Evolutionary conservation across 1,139 yeast genomes (phyloP).

Genomic region (Yamadazyma epiphylla): DNA sequence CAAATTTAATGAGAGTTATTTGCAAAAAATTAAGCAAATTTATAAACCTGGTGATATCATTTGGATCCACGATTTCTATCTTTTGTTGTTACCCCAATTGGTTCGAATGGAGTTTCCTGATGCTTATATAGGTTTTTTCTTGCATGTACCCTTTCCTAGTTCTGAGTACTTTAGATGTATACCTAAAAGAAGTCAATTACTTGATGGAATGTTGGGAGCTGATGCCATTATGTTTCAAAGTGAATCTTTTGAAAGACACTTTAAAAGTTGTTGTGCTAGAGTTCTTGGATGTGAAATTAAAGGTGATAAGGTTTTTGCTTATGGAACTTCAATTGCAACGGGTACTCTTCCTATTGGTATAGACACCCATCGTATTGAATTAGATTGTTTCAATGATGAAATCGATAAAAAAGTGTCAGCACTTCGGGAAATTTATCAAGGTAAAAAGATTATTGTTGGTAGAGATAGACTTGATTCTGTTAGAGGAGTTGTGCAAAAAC

Average conservation of each 20-base stretch:
- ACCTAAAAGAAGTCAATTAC: constrained; percentile 73
- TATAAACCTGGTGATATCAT: constrained; percentile 90
- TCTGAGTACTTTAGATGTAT: constrained; percentile 91
- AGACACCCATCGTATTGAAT: constrained; percentile 61
- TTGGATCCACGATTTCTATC: constrained; percentile 93
- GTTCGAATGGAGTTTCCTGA: constrained; percentile 78
- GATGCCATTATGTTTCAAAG: constrained; percentile 85
- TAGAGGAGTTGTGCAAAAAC: constrained; percentile 77
- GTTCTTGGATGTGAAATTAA: constrained; percentile 69
- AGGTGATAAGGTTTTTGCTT: constrained; percentile 59
- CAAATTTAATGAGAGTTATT: constrained; percentile 84
- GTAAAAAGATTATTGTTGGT: constrained; percentile 75
- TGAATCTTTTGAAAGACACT: constrained; percentile 83
- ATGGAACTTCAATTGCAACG: constrained; percentile 71
- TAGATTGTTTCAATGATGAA: constrained; percentile 44
- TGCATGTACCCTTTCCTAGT: constrained; percentile 93
- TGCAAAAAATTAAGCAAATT: constrained; percentile 65
- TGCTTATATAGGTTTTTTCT: constrained; percentile 75
- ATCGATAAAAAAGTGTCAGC: constrained; percentile 40
- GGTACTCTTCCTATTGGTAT: constrained; percentile 85
- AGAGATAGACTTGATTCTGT: constrained; percentile 79
- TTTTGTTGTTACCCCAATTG: constrained; percentile 80
- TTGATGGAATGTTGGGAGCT: constrained; percentile 91
- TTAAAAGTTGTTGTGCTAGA: constrained; percentile 83
- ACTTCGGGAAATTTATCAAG: constrained; percentile 65